A percentile compares a stretch with the other conserved stretches of the same genome.
Evolutionary conservation across 805 yeast genomes (phyloP).

Genomic region (Clavispora phyllophila): DNA sequence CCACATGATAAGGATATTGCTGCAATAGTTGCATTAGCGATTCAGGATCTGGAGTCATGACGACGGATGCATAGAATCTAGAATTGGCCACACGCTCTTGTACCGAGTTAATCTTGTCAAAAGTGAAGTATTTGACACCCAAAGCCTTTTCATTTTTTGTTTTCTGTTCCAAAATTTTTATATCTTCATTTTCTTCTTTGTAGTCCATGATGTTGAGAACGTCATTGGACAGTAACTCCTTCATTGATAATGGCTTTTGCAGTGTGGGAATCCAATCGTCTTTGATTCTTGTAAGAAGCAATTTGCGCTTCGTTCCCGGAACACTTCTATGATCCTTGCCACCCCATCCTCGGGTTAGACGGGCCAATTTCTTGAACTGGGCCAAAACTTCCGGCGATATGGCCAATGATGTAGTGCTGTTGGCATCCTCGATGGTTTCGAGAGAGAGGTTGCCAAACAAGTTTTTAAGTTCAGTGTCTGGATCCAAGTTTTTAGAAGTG

Average conservation of each 20-base stretch:
- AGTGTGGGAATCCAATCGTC: conserved; percentile 78
- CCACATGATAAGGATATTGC: conserved; percentile 67
- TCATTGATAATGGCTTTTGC: conserved; percentile 57
- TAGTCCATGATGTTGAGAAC: conserved; percentile 29
- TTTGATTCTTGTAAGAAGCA: conserved; percentile 64
- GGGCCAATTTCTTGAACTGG: conserved; percentile 54
- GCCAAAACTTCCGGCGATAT: conserved; percentile 63
- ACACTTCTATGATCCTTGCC: conserved; percentile 69
- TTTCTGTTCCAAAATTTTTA: conserved; percentile 24
- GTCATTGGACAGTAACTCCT: conserved; percentile 41
- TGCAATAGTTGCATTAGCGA: conserved; percentile 55
- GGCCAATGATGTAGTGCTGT: conserved; percentile 65
- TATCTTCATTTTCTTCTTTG: conserved; percentile 29
- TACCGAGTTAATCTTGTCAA: conserved; percentile 32
- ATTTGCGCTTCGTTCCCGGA: conserved; percentile 69
- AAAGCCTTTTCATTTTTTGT: conserved; percentile 26
- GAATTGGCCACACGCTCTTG: conserved; percentile 39
- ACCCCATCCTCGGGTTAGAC: conserved; percentile 76
- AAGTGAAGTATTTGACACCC: conserved; percentile 56
- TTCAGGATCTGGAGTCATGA: conserved; percentile 76
- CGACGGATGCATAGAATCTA: conserved; percentile 58
- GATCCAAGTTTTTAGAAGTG: conserved; percentile 54
- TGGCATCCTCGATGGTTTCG: conserved; percentile 70
- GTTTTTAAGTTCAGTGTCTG: conserved; percentile 67
- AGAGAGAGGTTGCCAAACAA: conserved; percentile 68